Percentiles rank a stretch among this genome's conserved stretches.
Evolutionary conservation across 2,329 filamentous ascomycete species (phyloP).

Genomic region (Pyrenochaeta sp.): DNA sequence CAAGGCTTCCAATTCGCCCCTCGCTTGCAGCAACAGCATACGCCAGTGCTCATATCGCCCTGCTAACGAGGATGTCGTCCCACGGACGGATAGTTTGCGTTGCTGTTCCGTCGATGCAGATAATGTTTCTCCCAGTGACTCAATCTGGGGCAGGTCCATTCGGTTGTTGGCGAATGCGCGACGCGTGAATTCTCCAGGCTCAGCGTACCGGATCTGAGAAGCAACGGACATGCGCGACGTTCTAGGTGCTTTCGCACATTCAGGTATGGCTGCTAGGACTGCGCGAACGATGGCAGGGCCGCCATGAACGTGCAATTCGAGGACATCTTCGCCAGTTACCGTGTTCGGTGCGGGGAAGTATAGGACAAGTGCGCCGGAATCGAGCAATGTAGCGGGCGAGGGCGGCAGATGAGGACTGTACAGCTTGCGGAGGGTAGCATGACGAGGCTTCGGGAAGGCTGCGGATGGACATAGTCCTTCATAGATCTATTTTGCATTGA

Average conservation of each 20-base stretch:
- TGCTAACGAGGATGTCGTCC: constrained; percentile 74
- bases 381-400: constrained; percentile 63
- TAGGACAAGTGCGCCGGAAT: constrained; percentile 81
- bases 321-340: constrained; percentile 89
- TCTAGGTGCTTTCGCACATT: constrained; percentile 46
- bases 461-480: constrained; percentile 66
- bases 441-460: constrained; percentile 64
- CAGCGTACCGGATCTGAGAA: constrained; percentile 77
- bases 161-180: constrained; percentile 88
- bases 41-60: constrained; percentile 86
- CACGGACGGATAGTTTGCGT: constrained; percentile 82
- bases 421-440: constrained; percentile 78
- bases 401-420: constrained; percentile 62
- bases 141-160: constrained; percentile 84
- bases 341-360: constrained; percentile 84
- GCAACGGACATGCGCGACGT: constrained; percentile 9
- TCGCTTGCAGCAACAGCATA: constrained; percentile 75
- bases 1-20: constrained; percentile 91
- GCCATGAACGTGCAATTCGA: constrained; percentile 95
- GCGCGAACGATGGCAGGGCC: constrained; percentile 88
- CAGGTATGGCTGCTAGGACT: constrained; percentile 78
- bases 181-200: constrained; percentile 93
- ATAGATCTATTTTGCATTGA: constrained; percentile 64
- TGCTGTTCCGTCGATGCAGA: constrained; percentile 87
- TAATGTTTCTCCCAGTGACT: constrained; percentile 68